These are phyloP conservation scores for Saccharata proteae DNA, from an alignment of 2,329 filamentous ascomycete species.

Conservation along the genomic window DNA sequence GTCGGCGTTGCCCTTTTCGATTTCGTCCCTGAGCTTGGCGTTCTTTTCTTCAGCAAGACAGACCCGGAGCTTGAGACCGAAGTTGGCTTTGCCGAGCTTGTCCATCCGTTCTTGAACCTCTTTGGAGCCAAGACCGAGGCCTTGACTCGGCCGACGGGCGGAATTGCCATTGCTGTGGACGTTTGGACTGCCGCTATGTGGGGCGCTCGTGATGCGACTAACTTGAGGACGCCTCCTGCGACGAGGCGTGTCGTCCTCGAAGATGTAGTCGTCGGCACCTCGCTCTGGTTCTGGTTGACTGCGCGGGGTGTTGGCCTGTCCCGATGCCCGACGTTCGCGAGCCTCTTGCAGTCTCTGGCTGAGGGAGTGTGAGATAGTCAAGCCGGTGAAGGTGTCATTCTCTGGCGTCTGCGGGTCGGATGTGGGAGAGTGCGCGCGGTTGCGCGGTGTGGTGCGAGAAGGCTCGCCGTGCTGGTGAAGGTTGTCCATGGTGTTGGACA, in stretches of 20 bases:
- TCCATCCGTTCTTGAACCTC: conserved; percentile 5
- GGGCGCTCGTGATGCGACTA: conserved; percentile 1
- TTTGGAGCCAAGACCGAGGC: conserved; percentile 1
- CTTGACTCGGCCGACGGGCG: no score
- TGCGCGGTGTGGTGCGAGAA: background rate
- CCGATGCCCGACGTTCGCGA: conserved; percentile 3
- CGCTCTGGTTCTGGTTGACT: conserved; percentile 1
- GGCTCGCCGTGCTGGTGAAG: no score
- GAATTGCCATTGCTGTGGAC: no score
- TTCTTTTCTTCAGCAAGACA: conserved; percentile 7
- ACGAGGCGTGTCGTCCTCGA: conserved; percentile 3
- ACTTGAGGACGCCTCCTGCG: conserved; percentile 1
- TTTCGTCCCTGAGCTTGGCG: conserved; percentile 1
- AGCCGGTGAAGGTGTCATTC: no score
- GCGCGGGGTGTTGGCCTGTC: no score
- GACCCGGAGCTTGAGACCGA: conserved; percentile 9
- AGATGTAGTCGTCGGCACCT: conserved; percentile 7
- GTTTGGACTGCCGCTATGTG: no score
- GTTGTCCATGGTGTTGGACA: no score
- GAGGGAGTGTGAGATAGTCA: conserved; percentile 1
- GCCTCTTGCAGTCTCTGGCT: conserved; percentile 6
- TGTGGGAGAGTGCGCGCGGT: no score
- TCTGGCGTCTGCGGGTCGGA: no score
- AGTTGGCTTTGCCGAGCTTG: conserved; percentile 9
- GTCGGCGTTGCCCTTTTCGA: conserved; percentile 7